Conservation (phyloP, 73 alveolate genomes). For the Diophrys sp. region DNA sequence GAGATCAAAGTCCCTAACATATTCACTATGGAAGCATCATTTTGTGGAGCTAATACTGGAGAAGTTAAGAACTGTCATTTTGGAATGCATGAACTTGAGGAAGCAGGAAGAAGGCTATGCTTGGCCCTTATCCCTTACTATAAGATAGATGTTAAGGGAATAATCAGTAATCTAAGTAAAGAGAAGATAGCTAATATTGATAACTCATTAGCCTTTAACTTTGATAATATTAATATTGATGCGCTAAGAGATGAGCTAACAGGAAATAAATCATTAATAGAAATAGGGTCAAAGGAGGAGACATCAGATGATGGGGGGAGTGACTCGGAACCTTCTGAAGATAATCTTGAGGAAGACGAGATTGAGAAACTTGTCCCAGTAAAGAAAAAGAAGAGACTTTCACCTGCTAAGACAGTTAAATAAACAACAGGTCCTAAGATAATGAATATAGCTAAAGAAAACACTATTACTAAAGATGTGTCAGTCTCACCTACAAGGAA, state of each 20-base stretch:
- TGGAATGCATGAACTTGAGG: constrained; percentile 60
- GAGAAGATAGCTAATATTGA: too few relatives aligned
- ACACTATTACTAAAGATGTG: too few relatives aligned
- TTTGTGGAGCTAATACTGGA: constrained; percentile 89
- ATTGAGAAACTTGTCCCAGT: constrained; percentile 79
- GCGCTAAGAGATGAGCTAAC: constrained; percentile 15
- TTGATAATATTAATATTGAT: too few relatives aligned
- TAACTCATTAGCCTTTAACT: too few relatives aligned
- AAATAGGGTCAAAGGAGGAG: too few relatives aligned
- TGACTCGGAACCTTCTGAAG: constrained; percentile 91
- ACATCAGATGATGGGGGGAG: constrained; percentile 59
- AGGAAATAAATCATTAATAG: background rate
- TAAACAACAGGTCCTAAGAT: too few relatives aligned
- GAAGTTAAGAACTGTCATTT: constrained; percentile 62
- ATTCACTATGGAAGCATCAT: constrained; percentile 93
- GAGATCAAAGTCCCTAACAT: constrained; percentile 81
- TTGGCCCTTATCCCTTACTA: constrained; percentile 50
- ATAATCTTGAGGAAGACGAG: constrained; percentile 80
- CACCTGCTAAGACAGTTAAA: too few relatives aligned
- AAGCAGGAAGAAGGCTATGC: constrained; percentile 84
- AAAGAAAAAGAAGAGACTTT: constrained; percentile 41
- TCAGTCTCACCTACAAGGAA: too few relatives aligned
- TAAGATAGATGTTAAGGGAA: too few relatives aligned
- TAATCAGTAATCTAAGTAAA: too few relatives aligned
- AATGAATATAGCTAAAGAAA: too few relatives aligned